Base-by-base conservation (phyloP, 108 stramenopile species). In the Nitzschia sp. region DNA sequence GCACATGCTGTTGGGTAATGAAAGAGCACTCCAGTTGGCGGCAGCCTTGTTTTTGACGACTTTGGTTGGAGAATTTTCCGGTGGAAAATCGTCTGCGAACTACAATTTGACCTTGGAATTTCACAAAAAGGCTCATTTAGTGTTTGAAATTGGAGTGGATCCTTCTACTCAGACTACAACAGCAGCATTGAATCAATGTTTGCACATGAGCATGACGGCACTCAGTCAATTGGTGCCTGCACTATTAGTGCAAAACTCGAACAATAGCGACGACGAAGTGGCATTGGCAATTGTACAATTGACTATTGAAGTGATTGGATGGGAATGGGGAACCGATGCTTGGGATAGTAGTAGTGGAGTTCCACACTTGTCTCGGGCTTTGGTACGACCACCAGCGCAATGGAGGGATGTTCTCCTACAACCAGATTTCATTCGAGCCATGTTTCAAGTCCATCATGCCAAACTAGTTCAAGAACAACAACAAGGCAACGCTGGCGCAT, bases 51-150 rank as follows among this genome's bases (percentile, higher is more conserved):
- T 89, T 70, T 69, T 90, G 3, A 62, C 64, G 13, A 49, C 73
- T 2, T 68, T 94, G 19, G 48, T 90, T 17, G 85, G 86, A 34
- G 93, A 94, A 83, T 87, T 91, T 67, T 68, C 79, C 8, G 49
- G 49, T 21, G 89, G 92, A 57, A 85, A 83, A 59, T 86, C 86
- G 24, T 82, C 87, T 1, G 70, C 72, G 18, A 45, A 70, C 28
- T 94, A 94, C 66, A 74, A 89, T 33, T 58, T 89, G 62, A 85
- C 88, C 0, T 38, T 89, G 46, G 90, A 91, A 68, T 90, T 89
- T 65, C 93, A 94, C 65, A 83, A 84, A 32, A 59, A 35, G 13
- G 79, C 79, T n/a, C 93, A 90, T 74, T 38, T 31, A 18, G 31
- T 66, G 19, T 90, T 91, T 72, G 90, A 89, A 42, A 6, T 45